Conservation (phyloP, 345 rosid species). For the Eutrema yunnanense region DNA sequence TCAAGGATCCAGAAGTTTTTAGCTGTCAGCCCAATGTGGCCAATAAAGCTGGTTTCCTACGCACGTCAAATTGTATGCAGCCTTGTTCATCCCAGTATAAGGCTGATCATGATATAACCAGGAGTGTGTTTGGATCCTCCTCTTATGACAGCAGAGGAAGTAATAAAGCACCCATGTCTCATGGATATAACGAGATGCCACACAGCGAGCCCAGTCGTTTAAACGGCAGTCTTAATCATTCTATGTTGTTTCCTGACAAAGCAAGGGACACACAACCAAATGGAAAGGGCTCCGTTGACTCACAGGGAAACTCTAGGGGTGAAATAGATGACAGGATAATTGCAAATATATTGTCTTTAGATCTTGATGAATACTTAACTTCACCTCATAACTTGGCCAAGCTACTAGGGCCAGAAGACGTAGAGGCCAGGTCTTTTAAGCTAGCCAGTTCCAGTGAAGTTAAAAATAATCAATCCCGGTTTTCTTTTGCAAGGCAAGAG, state of each 20-base stretch:
- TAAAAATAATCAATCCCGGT: constrained; percentile 68
- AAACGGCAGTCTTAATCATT: constrained; percentile 29
- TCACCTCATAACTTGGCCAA: constrained; percentile 66
- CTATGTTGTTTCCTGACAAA: constrained; percentile 34
- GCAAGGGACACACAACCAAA: constrained; percentile 28
- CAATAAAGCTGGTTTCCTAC: constrained; percentile 36
- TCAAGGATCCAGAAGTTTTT: constrained; percentile 66
- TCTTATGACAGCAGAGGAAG: constrained; percentile 36
- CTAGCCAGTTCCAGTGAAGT: constrained; percentile 45
- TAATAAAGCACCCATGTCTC: constrained; percentile 30
- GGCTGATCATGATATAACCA: constrained; percentile 19
- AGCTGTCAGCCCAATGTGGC: constrained; percentile 40
- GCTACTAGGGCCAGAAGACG: constrained; percentile 43
- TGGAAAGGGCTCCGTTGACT: constrained; percentile 1
- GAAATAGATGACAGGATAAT: constrained; percentile 71
- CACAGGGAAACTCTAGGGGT: constrained; percentile 15
- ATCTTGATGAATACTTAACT: constrained; percentile 63
- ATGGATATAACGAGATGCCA: constrained; percentile 40
- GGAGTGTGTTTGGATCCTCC: constrained; percentile 32
- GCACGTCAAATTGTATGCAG: constrained; percentile 35
- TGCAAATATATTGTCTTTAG: constrained; percentile 71
- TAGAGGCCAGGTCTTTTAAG: constrained; percentile 45
- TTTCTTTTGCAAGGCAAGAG: constrained; percentile 90
- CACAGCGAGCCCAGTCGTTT: constrained; percentile 31
- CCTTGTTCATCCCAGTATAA: constrained; percentile 43